Base-by-base conservation (phyloP, 495 filamentous ascomycete species). In the Lindgomyces ingoldianus region DNA sequence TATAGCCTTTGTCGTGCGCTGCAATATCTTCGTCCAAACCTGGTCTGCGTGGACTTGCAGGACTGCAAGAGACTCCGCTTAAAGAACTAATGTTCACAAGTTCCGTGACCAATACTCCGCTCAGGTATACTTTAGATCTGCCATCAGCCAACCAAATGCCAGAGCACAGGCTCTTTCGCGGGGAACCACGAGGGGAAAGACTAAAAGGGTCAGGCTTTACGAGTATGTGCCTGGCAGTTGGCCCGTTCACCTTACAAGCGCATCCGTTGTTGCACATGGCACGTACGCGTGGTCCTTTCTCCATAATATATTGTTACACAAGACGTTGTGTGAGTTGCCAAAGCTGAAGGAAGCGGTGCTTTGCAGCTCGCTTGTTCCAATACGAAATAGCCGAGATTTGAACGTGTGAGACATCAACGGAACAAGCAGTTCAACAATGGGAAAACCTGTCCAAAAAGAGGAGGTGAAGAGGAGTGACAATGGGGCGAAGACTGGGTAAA, bases 301-400 rank as follows among this genome's bases (percentile, higher is more conserved):
- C 25, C 50, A 46, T 41, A 2, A 26, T 16, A 1, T 56, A 22
- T 19, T 55, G 51, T 47, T 30, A 54, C 60, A 54, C 36, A 1
- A 55, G 22, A 27, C 33, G 30, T 30, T 39, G 49, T 53, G 33
- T 16, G 24, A 36, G 27, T n/a, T 18, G 55, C 25, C 25, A 16
- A 2, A 54, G 62, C 62, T 18, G 27, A 22, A 41, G 45, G 21
- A 61, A 41, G 33, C 42, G 61, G 53, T 44, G 18, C 50, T 4
- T 1, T 57, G 57, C 57, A 67, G 47, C 22, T 66, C 48, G 55
- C 47, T 66, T 66, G 63, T 22, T 12, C 33, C 42, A 50, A 67
- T 62, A 57, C 64, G 52, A 61, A 67, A 55, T 61, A 67, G 50
- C 64, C 64, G 58, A 67, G 36, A 67, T 67, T 61, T 62, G 57